Evolutionary conservation across 192 early-diverging fungal species (phyloP), one percentile per base, ranked within the genome.

Genomic region (Mortierella alpina): DNA sequence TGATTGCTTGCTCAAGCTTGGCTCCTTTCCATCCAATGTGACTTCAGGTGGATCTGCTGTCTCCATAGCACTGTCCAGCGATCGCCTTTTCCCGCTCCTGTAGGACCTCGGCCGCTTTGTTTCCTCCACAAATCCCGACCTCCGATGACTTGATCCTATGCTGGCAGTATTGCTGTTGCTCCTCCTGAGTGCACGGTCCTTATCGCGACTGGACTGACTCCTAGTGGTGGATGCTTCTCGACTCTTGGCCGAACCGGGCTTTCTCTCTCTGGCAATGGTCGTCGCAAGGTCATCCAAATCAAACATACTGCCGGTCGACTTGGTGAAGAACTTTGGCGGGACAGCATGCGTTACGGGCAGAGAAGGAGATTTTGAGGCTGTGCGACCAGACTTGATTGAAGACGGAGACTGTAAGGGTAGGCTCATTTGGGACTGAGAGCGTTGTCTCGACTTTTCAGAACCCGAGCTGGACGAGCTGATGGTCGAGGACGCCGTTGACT

Each of bases 271-370:
- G 23, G 77, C 77, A 49, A 72, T 60, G 5, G 70, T 80, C 6
- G 70, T 63, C n/a, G 77, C 77, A 22, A 80, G 51, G 22, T 55
- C 48, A 8, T 80, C 77, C 39, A 80, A 31, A 42, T 80, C 77
- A 56, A 80, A 59, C 40, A 80, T 6, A 5, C 70, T 59, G 23
- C 70, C 54, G 45, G 49, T 80, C 3, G 64, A 66, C 54, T 80
- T 80, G 42, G 64, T 31, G 45, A 80, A 80, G 22, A 72, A 59
- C 46, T 72, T 71, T 45, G 66, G 59, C 1, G 77, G 59, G 10
- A 70, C 55, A 10, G 77, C 77, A 59, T 75, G 65, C 4, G 59
- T 54, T 22, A 75, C 52, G 20, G 60, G 67, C 47, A 41, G 22
- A 40, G 22, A 15, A 14, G 13, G 12, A 47, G 41, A 48, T 10